Percentiles rank a stretch among this genome's conserved stretches.
These are phyloP conservation scores for Rubia occidens DNA, from an alignment of 305 asterid genomes.

Conservation along the genomic window DNA sequence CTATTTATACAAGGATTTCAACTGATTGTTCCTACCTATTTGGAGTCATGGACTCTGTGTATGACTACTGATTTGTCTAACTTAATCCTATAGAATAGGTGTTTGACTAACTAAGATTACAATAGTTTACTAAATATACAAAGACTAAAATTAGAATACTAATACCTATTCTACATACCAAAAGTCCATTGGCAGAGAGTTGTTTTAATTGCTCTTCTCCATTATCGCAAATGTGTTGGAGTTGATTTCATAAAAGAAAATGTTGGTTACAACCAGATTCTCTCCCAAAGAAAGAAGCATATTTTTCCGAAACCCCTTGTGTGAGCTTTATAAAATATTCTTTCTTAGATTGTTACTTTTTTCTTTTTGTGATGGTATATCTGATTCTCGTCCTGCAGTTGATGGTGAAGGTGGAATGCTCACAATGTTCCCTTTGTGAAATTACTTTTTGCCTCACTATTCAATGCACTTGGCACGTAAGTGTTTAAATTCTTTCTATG, in stretches of 20 bases:
- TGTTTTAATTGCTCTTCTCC: slow-evolving; percentile 63
- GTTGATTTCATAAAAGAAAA: slow-evolving; percentile 51
- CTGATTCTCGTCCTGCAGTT: slow-evolving; percentile 37
- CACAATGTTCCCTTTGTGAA: slow-evolving; percentile 34
- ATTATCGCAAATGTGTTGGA: slow-evolving; percentile 56
- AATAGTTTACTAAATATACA: no score
- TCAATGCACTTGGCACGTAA: slow-evolving; percentile 44
- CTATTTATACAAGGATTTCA: no score
- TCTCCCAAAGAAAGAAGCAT: slow-evolving; percentile 47
- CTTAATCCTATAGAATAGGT: no score
- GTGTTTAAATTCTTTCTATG: slow-evolving; percentile 19
- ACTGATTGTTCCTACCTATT: no score
- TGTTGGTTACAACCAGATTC: slow-evolving; percentile 40
- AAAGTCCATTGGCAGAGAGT: slow-evolving; percentile 65
- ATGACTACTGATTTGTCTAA: no score
- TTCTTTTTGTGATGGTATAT: slow-evolving; percentile 10
- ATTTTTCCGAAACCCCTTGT: slow-evolving; percentile 71
- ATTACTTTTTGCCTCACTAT: slow-evolving; percentile 45
- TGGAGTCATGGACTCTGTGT: no score
- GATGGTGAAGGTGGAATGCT: slow-evolving; percentile 35
- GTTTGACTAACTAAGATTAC: no score
- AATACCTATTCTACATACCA: no score
- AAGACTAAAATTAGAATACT: no score
- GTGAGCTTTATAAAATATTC: slow-evolving; percentile 33
- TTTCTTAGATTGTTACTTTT: slow-evolving; percentile 9